Conservation (phyloP, 2,329 filamentous ascomycete species). For the Ophiostoma australiae region DNA sequence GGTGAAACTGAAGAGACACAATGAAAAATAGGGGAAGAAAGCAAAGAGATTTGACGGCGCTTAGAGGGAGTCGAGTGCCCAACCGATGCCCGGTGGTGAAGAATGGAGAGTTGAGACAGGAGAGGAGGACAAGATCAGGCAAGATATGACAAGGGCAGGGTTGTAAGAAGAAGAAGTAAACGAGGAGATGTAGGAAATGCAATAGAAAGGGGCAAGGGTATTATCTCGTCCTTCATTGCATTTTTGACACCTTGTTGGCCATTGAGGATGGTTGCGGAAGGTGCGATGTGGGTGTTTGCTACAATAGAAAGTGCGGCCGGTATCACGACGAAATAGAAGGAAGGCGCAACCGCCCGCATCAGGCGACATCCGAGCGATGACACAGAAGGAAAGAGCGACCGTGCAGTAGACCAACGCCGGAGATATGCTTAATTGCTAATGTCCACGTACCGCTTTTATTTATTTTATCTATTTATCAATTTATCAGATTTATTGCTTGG, state of each 20-base stretch:
- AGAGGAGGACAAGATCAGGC: conserved; percentile 10
- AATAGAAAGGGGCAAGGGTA: neutral
- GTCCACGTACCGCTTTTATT: neutral
- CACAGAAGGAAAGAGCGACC: neutral
- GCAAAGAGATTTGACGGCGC: neutral
- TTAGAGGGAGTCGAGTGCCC: neutral
- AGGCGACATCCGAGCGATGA: neutral
- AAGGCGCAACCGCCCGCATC: neutral
- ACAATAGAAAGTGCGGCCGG: conserved; percentile 1
- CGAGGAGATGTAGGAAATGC: neutral
- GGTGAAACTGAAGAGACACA: neutral
- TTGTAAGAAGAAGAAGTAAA: neutral
- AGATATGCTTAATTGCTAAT: neutral
- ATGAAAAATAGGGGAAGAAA: neutral
- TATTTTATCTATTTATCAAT: neutral
- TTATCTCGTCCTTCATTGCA: neutral
- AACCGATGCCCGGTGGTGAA: neutral
- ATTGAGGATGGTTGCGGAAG: neutral
- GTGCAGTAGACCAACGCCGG: too few relatives aligned
- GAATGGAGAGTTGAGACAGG: neutral
- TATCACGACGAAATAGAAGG: neutral
- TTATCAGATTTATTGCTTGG: neutral
- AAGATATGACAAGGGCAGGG: neutral
- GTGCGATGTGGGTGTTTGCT: neutral
- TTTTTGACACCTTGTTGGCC: conserved; percentile 10